Base-by-base conservation (phyloP, 2,329 filamentous ascomycete species). In the Dactylellina parvicollis region DNA sequence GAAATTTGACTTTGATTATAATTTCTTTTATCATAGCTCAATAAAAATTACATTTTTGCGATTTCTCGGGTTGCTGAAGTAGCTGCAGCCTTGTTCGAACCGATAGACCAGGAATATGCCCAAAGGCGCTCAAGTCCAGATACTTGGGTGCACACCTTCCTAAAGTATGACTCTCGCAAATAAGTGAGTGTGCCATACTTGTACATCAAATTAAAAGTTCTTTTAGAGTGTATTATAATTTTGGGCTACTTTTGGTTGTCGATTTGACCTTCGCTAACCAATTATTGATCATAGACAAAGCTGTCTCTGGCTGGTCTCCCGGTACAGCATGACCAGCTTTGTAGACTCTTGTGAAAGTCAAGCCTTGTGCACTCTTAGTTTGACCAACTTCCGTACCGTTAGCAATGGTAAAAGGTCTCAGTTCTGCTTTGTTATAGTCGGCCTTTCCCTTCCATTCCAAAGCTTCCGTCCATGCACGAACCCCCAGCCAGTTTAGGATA, bases 401-500 rank as follows among this genome's bases (percentile, higher is more conserved):
- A 76, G 84, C 81, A 61, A 94, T 84, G 78, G 85, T 86, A 76
- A 97, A 88, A 77, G 90, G 87, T 83, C 91, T 82, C 78, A 90
- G 82, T 78, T 89, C 81, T 60, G 90, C 89, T 75, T 88, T 85
- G 80, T 90, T 88, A 85, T 90, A 99, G 64, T 84, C 85, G 83
- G 91, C 88, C 83, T 96, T 87, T 79, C 92, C 94, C 57, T 89
- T 84, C 93, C 95, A 99, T 83, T 97, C 92, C 44, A 99, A 92
- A 67, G 88, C 90, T 80, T 96, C 90, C 66, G 91, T 89, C 95
- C 95, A 99, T 71, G 91, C 93, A 82, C 92, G 89, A 87, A 98
- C 98, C 77, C 95, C 95, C 76, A 99, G 91, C 93, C 94, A 97
- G 88, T 97, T 97, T 90, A 92, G 87, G 82, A 95, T 95, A 83